phyloP scores from a whole-genome alignment of 371 early-diverging fungal genomes.

The Racocetra persica region DNA sequence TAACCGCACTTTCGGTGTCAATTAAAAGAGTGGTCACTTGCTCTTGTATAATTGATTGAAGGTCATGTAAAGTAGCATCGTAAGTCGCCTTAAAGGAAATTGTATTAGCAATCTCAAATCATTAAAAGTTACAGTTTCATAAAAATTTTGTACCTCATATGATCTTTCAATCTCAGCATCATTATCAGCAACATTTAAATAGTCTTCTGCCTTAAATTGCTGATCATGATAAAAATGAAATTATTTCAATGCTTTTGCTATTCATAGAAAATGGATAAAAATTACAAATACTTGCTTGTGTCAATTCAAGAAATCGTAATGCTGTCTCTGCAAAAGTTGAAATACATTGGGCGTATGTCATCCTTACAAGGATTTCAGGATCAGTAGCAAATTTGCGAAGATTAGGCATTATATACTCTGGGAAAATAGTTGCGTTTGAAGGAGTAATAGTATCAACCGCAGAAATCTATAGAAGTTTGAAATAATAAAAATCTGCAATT shows the following conservation, averaged over 20 bases:
- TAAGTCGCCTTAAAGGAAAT: slow-evolving; percentile 64
- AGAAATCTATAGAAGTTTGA: slow-evolving; percentile 59
- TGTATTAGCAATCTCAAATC: neutral
- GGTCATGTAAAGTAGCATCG: slow-evolving; percentile 74
- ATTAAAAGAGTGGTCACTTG: slow-evolving; percentile 72
- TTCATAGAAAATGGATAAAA: neutral
- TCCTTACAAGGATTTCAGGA: slow-evolving; percentile 78
- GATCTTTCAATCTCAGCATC: slow-evolving; percentile 65
- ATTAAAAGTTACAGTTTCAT: neutral
- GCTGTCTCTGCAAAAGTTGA: slow-evolving; percentile 83
- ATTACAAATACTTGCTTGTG: slow-evolving; percentile 53
- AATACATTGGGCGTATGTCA: slow-evolving; percentile 83
- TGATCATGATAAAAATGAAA: slow-evolving; percentile 41
- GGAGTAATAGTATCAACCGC: slow-evolving; percentile 80
- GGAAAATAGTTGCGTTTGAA: slow-evolving; percentile 86
- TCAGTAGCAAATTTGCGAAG: slow-evolving; percentile 75
- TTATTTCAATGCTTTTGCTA: neutral
- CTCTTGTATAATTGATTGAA: slow-evolving; percentile 79
- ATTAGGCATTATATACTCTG: slow-evolving; percentile 87
- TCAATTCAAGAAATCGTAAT: slow-evolving; percentile 74
- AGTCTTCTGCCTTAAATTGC: slow-evolving; percentile 67
- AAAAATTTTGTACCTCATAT: slow-evolving; percentile 44
- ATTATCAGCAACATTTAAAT: slow-evolving; percentile 59
- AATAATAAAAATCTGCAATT: neutral
- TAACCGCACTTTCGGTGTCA: slow-evolving; percentile 75